Percentiles rank a stretch among this genome's conserved stretches.
These are phyloP conservation scores for Phytopythium helicoides DNA, from an alignment of 352 stramenopile species.

Conservation along the genomic window DNA sequence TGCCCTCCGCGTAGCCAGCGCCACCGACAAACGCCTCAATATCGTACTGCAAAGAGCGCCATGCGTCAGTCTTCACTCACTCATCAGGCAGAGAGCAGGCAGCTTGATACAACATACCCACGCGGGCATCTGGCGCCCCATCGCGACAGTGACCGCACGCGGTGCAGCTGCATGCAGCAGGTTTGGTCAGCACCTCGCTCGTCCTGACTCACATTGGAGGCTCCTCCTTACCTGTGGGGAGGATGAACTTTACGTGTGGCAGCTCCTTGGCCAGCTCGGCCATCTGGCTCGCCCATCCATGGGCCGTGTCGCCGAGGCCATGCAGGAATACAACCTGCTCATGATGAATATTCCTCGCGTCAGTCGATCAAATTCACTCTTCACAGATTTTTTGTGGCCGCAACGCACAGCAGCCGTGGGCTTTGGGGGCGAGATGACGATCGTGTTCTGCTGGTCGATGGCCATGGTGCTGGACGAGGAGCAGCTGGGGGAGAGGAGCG, in stretches of 20 bases:
- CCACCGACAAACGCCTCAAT: conserved; percentile 90
- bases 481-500: background rate
- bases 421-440: conserved; percentile 28
- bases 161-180: conserved; percentile 47
- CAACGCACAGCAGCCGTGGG: conserved; percentile 27
- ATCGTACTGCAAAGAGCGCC: conserved; percentile 68
- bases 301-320: conserved; percentile 90
- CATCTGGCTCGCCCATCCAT: conserved; percentile 82
- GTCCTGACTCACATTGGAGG: background rate
- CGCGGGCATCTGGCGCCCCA: conserved; percentile 87
- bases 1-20: conserved; percentile 86
- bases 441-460: conserved; percentile 33
- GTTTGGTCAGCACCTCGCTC: too few species aligned
- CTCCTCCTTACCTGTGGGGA: conserved; percentile 49
- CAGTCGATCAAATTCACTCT: background rate
- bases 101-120: conserved; percentile 56
- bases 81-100: background rate
- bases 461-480: conserved; percentile 15
- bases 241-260: conserved; percentile 74
- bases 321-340: conserved; percentile 78
- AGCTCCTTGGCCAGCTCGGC: conserved; percentile 43
- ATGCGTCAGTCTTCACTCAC: background rate
- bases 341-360: too few species aligned
- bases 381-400: too few species aligned
- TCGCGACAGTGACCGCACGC: conserved; percentile 92